Evolutionary conservation across 331 rosid species (phyloP).

Genomic region (Phaseolus coccineus): DNA sequence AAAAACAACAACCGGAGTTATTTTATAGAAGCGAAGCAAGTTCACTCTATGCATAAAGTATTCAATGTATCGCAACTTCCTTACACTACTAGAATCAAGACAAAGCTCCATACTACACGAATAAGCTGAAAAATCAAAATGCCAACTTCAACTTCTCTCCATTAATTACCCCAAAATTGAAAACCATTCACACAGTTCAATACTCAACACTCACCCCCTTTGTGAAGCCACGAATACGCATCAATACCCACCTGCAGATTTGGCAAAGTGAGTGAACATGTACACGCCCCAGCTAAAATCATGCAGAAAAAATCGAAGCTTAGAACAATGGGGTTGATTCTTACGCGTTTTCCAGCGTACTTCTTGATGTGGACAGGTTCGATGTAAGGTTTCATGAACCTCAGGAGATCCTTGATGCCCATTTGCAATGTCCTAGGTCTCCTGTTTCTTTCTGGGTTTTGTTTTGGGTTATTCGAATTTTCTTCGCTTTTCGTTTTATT

Average conservation of each 20-base stretch:
- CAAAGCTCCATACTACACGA: slow-evolving; percentile 96
- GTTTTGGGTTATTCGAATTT: slow-evolving; percentile 44
- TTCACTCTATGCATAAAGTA: slow-evolving; percentile 72
- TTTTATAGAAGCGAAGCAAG: slow-evolving; percentile 52
- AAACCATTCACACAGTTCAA: background rate
- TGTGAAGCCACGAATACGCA: slow-evolving; percentile 98
- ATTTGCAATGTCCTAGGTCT: slow-evolving; percentile 46
- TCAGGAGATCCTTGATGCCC: slow-evolving; percentile 98
- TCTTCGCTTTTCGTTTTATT: background rate
- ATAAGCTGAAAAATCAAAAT: slow-evolving; percentile 69
- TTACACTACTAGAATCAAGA: slow-evolving; percentile 66
- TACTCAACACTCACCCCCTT: slow-evolving; percentile 69
- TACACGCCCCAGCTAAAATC: slow-evolving; percentile 10
- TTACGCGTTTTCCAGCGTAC: slow-evolving; percentile 87
- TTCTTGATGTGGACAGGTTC: slow-evolving; percentile 71
- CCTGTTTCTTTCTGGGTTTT: slow-evolving; percentile 39
- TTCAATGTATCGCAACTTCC: slow-evolving; percentile 75
- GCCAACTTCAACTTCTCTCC: slow-evolving; percentile 13
- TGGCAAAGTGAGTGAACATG: background rate
- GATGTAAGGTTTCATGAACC: slow-evolving; percentile 83
- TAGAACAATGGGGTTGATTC: slow-evolving; percentile 2
- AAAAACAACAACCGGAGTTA: slow-evolving; percentile 63
- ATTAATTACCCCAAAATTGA: background rate
- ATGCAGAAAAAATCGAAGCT: slow-evolving; percentile 30
- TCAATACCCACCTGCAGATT: slow-evolving; percentile 89